Percentiles rank a stretch among this genome's conserved stretches.
phyloP scores from a whole-genome alignment of 495 filamentous ascomycete genomes.

The Margaritispora aquatica region DNA sequence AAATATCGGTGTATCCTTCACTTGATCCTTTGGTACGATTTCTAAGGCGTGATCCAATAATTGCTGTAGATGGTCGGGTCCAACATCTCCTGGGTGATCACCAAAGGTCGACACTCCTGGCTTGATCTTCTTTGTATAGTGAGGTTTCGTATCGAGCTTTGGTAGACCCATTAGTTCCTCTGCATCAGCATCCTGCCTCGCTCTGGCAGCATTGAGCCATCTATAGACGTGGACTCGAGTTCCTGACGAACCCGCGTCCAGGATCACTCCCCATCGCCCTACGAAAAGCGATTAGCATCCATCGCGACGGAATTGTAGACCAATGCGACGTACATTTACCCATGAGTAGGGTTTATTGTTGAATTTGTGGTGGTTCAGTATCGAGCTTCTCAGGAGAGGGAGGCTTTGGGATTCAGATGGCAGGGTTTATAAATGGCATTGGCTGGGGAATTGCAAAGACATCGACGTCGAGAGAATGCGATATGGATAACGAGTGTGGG shows the following conservation, averaged over 20 bases:
- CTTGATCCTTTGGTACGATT: constrained; percentile 71
- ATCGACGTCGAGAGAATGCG: constrained; percentile 1
- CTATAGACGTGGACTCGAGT: constrained; percentile 90
- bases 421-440: constrained; percentile 11
- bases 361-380: background rate
- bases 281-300: constrained; percentile 1
- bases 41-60: constrained; percentile 79
- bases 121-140: constrained; percentile 89
- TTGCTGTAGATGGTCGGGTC: constrained; percentile 69
- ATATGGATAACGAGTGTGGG: constrained; percentile 11
- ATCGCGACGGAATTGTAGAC: background rate
- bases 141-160: constrained; percentile 70
- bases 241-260: constrained; percentile 65
- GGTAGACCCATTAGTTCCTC: constrained; percentile 66
- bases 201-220: constrained; percentile 73
- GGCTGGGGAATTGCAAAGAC: constrained; percentile 15
- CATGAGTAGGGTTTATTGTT: constrained; percentile 15
- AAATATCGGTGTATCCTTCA: constrained; percentile 84
- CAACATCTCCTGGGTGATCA: constrained; percentile 66
- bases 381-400: background rate
- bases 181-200: constrained; percentile 52
- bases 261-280: constrained; percentile 51
- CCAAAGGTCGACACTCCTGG: constrained; percentile 92
- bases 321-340: constrained; percentile 25
- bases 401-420: background rate